Conservation (phyloP, 129 eudicot genomes). For the Arctium lappa region DNA sequence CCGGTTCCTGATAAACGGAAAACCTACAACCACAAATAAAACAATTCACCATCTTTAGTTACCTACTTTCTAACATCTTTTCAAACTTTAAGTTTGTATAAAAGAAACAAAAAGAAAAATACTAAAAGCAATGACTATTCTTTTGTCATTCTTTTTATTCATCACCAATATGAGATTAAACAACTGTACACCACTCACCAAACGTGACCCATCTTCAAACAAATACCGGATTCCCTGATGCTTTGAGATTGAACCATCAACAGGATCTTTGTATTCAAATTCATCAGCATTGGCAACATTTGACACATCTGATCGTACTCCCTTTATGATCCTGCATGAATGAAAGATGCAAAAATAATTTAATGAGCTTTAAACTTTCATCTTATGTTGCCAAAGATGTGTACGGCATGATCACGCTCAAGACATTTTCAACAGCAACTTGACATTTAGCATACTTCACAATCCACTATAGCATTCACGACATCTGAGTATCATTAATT, state of each 20-base stretch:
- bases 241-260: conserved; percentile 92
- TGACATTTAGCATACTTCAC: background rate
- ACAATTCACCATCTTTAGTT: background rate
- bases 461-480: background rate
- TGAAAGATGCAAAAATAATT: background rate
- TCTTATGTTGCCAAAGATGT: background rate
- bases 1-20: conserved; percentile 76
- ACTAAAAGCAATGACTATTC: background rate
- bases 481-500: background rate
- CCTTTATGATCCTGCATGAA: conserved; percentile 51
- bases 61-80: background rate
- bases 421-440: background rate
- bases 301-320: conserved; percentile 52
- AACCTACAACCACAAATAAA: conserved; percentile 29
- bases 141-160: background rate
- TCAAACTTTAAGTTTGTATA: background rate
- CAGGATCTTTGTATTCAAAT: conserved; percentile 97
- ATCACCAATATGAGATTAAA: background rate
- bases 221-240: conserved; percentile 94
- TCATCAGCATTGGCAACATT: conserved; percentile 77
- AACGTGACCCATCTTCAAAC: conserved; percentile 94
- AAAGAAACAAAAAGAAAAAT: background rate
- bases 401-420: background rate
- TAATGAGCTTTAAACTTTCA: background rate
- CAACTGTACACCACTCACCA: conserved; percentile 35